phyloP scores from a whole-genome alignment of 371 early-diverging fungal genomes.

The Mucor racemosus region DNA sequence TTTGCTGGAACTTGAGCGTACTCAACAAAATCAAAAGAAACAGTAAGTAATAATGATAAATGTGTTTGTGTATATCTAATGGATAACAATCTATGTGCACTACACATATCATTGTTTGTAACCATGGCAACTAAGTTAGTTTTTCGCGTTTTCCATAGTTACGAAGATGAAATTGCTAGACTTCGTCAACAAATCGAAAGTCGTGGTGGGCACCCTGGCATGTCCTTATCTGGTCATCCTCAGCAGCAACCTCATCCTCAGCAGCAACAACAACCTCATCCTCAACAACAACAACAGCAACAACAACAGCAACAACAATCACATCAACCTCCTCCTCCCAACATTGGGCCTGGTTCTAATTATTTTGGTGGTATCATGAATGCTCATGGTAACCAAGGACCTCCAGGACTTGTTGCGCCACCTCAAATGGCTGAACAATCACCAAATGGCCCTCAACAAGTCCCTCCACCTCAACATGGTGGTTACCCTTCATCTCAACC shows the following conservation, averaged over 20 bases:
- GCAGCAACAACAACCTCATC: slow-evolving; percentile 23
- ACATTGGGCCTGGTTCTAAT: slow-evolving; percentile 56
- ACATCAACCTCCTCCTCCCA: slow-evolving; percentile 46
- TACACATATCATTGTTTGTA: no score
- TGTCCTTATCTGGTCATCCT: slow-evolving; percentile 22
- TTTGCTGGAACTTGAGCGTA: slow-evolving; percentile 80
- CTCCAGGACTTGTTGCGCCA: slow-evolving; percentile 47
- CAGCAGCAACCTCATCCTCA: slow-evolving; percentile 31
- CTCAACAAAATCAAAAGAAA: slow-evolving; percentile 78
- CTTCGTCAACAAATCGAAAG: slow-evolving; percentile 53
- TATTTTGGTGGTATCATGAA: slow-evolving; percentile 57
- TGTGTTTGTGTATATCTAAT: no score
- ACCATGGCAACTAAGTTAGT: neutral
- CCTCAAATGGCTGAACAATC: slow-evolving; percentile 45
- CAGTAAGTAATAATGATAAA: slow-evolving; percentile 46
- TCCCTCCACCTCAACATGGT: slow-evolving; percentile 20
- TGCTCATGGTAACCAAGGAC: slow-evolving; percentile 41
- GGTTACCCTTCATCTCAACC: slow-evolving; percentile 14
- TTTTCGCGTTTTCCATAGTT: slow-evolving; percentile 28
- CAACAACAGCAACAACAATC: slow-evolving; percentile 26
- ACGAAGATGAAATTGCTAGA: slow-evolving; percentile 55
- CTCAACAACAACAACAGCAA: slow-evolving; percentile 21
- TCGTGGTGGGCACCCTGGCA: slow-evolving; percentile 33
- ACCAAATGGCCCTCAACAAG: slow-evolving; percentile 22
- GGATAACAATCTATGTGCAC: no score